Base-by-base conservation (phyloP, 352 stramenopile species). In the Globisporangium canariense region DNA sequence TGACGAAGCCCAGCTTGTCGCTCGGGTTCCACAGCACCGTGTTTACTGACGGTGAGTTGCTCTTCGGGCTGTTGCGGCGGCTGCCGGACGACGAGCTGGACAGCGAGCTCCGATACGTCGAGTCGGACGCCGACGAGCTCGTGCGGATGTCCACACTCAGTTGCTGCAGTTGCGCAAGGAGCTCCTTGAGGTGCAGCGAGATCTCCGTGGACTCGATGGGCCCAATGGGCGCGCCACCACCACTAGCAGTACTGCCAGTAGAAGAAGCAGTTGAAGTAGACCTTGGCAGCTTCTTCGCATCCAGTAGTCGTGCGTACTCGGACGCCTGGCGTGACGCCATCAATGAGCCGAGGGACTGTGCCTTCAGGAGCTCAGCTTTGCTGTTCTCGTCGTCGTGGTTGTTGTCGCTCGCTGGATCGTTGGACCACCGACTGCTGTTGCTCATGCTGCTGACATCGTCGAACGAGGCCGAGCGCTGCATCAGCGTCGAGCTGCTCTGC, bases 11-110 rank as follows among this genome's bases (percentile, higher is more conserved):
- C n/a, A 94, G 80, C 38, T 85, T 83, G 66, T 92, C 86, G 13
- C 70, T 77, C 0, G 83, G 81, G 64, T 91, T 90, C 86, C 86
- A 94, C 22, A 94, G 68, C 30, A 92, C 78, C 0, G 81, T 82
- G 25, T 74, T 83, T 13, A 69, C 36, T 18, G 47, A 43, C 13
- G 56, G 69, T 10, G 65, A 40, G 16, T 71, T 69, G 32, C 4
- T 59, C 22, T 71, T 58, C 38, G 43, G 32, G 49, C 55, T 64
- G 20, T 62, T 60, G 50, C 62, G 60, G 10, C 62, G 59, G 20
- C 62, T 70, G 25, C 66, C 67, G 3, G 82, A 89, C 43, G 79
- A 86, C 13, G 74, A 70, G 52, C 77, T 88, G 3, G 83, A 92
- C 60, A 90, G 84, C n/a, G 81, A 92, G 64, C 81, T 90, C 61